Conservation (phyloP, 805 yeast genomes). For the Millerago galiae region DNA sequence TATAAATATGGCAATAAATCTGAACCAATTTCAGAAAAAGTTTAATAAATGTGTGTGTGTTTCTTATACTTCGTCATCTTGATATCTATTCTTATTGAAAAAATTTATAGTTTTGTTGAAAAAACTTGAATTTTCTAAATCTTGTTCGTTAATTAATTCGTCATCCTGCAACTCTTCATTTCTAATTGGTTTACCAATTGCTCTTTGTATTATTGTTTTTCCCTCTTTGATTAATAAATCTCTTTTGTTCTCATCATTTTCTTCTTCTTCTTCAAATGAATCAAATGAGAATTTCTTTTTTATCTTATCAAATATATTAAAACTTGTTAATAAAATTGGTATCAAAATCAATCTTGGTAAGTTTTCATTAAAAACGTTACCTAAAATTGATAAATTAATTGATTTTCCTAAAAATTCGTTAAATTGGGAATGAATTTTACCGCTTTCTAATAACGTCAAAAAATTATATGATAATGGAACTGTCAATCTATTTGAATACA, state of each 20-base stretch:
- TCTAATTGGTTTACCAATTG: neutral
- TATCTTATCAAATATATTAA: slow-evolving; percentile 61
- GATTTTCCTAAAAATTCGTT: slow-evolving; percentile 72
- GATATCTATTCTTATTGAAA: too few species aligned
- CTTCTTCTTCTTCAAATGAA: slow-evolving; percentile 27
- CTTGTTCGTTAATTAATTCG: too few species aligned
- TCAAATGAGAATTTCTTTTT: slow-evolving; percentile 28
- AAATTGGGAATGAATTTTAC: slow-evolving; percentile 47
- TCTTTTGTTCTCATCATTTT: slow-evolving; percentile 13
- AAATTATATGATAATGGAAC: slow-evolving; percentile 80
- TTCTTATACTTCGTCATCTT: too few species aligned
- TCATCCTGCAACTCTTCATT: neutral
- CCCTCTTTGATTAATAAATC: slow-evolving; percentile 19
- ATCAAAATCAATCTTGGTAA: slow-evolving; percentile 69
- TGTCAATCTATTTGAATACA: slow-evolving; percentile 75
- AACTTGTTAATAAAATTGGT: slow-evolving; percentile 60
- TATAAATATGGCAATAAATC: slow-evolving; percentile 11
- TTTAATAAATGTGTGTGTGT: too few species aligned
- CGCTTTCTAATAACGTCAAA: slow-evolving; percentile 46
- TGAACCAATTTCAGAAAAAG: neutral
- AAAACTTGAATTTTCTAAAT: too few species aligned
- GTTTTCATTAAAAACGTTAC: slow-evolving; percentile 63
- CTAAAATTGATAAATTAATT: slow-evolving; percentile 68
- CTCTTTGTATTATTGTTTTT: slow-evolving; percentile 20
- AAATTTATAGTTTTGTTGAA: too few species aligned